Evolutionary conservation across 306 rosid species (phyloP).

Genomic region (Gastrolobium bilobum): DNA sequence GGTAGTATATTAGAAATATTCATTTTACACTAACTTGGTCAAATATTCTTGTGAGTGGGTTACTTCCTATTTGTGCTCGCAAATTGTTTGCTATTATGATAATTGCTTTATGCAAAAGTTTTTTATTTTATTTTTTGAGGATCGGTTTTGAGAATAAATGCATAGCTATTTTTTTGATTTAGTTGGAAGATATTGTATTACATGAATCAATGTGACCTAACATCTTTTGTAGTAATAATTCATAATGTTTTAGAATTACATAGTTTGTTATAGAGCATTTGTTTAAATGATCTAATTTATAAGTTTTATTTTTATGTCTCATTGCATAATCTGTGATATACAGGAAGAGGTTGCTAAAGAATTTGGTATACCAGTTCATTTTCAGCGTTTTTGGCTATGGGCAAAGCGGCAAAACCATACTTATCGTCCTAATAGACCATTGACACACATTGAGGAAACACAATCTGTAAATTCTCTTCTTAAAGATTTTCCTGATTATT

Average conservation of each 20-base stretch:
- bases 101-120: too few relatives aligned
- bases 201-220: background rate
- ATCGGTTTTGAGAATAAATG: too few relatives aligned
- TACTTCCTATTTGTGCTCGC: too few relatives aligned
- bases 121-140: too few relatives aligned
- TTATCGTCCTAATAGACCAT: constrained; percentile 84
- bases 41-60: too few relatives aligned
- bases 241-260: constrained; percentile 4
- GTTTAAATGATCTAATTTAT: background rate
- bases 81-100: too few relatives aligned
- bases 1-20: background rate
- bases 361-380: constrained; percentile 78
- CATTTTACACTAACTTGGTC: too few relatives aligned
- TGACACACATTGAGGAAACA: constrained; percentile 71
- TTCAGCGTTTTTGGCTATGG: constrained; percentile 91
- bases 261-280: constrained; percentile 10
- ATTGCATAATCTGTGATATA: constrained; percentile 43
- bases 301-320: constrained; percentile 1
- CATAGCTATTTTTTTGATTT: background rate
- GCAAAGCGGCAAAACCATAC: constrained; percentile 92
- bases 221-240: constrained; percentile 10
- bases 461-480: constrained; percentile 70
- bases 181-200: constrained; percentile 4
- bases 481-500: constrained; percentile 4
- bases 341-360: constrained; percentile 91